These are phyloP conservation scores for Phlyctochytrium planicorne DNA, from an alignment of 192 early-diverging fungal species.

Conservation along the genomic window DNA sequence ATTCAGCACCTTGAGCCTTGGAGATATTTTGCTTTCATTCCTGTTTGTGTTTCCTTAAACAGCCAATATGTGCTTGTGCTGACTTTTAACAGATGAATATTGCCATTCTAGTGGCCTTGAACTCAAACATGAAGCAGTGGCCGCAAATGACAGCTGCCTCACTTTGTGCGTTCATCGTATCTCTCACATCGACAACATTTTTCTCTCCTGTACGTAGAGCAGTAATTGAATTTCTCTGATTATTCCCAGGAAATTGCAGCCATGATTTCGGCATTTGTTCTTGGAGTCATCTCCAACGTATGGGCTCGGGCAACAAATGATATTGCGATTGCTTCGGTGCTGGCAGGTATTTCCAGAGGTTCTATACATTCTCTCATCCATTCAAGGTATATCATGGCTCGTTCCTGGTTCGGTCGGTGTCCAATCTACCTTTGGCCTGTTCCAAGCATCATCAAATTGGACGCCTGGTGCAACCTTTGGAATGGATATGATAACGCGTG, in stretches of 20 bases:
- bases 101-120: conserved; percentile 5
- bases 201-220: background rate
- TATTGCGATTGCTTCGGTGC: conserved; percentile 15
- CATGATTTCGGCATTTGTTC: conserved; percentile 14
- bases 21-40: background rate
- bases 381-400: conserved; percentile 10
- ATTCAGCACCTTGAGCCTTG: background rate
- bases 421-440: background rate
- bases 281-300: conserved; percentile 14
- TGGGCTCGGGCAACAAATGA: conserved; percentile 16
- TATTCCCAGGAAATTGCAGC: conserved; percentile 15
- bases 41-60: background rate
- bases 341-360: conserved; percentile 11
- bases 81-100: background rate
- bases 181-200: background rate
- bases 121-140: conserved; percentile 3
- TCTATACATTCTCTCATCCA: no score
- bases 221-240: background rate
- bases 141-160: conserved; percentile 10
- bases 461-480: conserved; percentile 12
- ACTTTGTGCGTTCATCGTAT: conserved; percentile 6
- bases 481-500: conserved; percentile 17
- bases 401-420: conserved; percentile 19
- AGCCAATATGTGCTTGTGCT: background rate
- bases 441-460: background rate